Base-by-base conservation (phyloP, 2,329 filamentous ascomycete genomes). In the Hymenotorrendiella dingleyae region DNA sequence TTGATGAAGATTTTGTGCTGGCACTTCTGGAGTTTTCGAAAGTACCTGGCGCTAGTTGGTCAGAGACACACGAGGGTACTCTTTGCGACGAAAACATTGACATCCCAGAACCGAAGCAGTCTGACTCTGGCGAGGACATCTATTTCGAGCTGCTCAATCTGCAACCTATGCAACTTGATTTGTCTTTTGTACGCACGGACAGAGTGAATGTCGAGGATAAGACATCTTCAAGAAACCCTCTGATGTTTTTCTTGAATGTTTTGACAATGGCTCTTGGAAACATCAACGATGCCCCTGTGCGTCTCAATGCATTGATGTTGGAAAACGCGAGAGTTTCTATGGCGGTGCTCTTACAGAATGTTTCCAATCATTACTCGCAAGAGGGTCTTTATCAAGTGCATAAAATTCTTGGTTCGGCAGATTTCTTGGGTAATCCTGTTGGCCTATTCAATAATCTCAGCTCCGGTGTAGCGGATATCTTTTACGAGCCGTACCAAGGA, bases 261-360 rank as follows among this genome's bases (percentile, higher is more conserved):
- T 82, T 98, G 71, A 97, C 94, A 1, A 98, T 98, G 93, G 94
- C 93, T 11, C 93, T 98, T 58, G 93, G 93, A 51, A 98, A 98
- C 58, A 88, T 98, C 70, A 98, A 98, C 58, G 94, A 98, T 65
- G 93, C 93, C 6, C 94, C 93, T 0, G 82, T 98, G 40, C 82
- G 88, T 36, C 80, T 98, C 61, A 98, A 97, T 50, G 88, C 93
- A 1, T 71, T 98, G 19, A 86, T 98, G 69, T 69, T 98, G 19
- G 93, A 98, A 64, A 98, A 98, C 56, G 90, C 93, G 33, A 81
- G 93, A 21, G 85, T 98, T 4, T 95, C 93, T 0, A 82, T 89
- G 6, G 81, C 83, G 4, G 80, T 94, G 1, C 72, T 98, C 33
- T 76, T 89, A 17, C 83, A 86, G 61, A 95, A 90, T 61, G 80